These are phyloP conservation scores for Nakaseomyces sp. DNA, from an alignment of 1,139 yeast genomes.

Conservation along the genomic window DNA sequence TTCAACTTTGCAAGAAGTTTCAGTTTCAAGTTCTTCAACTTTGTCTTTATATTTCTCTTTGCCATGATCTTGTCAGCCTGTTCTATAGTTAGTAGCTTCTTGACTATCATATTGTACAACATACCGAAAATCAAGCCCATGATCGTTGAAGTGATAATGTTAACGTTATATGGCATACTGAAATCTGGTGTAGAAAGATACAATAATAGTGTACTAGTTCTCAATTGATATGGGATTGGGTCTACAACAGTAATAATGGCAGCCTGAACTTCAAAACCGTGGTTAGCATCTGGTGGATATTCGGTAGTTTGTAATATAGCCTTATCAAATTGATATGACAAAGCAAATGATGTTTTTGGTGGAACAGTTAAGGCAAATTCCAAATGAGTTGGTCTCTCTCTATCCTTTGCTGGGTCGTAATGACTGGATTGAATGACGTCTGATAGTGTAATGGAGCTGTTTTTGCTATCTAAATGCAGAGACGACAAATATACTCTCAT, in stretches of 20 bases:
- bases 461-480: conserved; percentile 34
- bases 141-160: conserved; percentile 85
- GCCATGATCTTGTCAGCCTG: conserved; percentile 45
- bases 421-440: conserved; percentile 45
- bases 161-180: conserved; percentile 97
- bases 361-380: conserved; percentile 64
- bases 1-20: conserved; percentile 8
- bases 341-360: conserved; percentile 48
- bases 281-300: conserved; percentile 98
- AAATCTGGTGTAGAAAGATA: conserved; percentile 96
- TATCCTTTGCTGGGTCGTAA: conserved; percentile 71
- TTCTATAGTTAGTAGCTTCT: conserved; percentile 67
- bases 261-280: conserved; percentile 91
- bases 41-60: conserved; percentile 15
- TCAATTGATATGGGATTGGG: conserved; percentile 43
- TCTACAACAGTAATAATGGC: conserved; percentile 58
- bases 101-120: conserved; percentile 66
- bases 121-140: conserved; percentile 91
- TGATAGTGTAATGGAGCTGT: conserved; percentile 13
- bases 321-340: conserved; percentile 79
- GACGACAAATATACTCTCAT: conserved; percentile 78
- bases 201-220: conserved; percentile 79
- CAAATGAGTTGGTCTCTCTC: conserved; percentile 74
- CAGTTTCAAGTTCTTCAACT: conserved; percentile 11
- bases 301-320: conserved; percentile 77